Percentiles rank a stretch among this genome's conserved stretches.
Evolutionary conservation across 1,284 basidiomycete species (phyloP).

Genomic region (Cystobasidium pallidum): DNA sequence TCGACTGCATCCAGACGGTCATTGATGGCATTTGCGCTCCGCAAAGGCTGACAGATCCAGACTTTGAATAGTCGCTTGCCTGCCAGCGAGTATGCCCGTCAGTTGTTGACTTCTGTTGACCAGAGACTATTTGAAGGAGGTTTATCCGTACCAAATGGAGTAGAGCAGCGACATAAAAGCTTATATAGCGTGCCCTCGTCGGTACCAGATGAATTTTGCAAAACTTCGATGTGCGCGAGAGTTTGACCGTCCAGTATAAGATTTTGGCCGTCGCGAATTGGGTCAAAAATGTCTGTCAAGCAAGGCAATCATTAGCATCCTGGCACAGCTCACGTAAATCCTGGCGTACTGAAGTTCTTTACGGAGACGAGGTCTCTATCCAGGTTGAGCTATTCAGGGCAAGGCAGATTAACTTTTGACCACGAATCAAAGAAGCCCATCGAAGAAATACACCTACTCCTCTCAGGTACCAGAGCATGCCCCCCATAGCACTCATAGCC

Average conservation of each 20-base stretch:
- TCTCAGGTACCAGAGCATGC: constrained; percentile 71
- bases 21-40: constrained; percentile 79
- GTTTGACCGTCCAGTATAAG: constrained; percentile 90
- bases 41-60: constrained; percentile 88
- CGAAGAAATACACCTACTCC: constrained; percentile 37
- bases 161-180: constrained; percentile 79
- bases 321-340: neutral
- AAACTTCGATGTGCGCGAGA: constrained; percentile 87
- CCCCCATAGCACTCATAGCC: constrained; percentile 81
- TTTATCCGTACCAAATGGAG: constrained; percentile 76
- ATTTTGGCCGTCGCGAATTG: constrained; percentile 80
- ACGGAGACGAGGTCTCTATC: constrained; percentile 89
- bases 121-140: neutral
- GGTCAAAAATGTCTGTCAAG: constrained; percentile 74
- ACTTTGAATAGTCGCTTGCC: constrained; percentile 90
- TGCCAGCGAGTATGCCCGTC: constrained; percentile 53
- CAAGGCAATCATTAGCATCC: neutral
- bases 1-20: constrained; percentile 87
- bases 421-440: neutral
- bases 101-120: constrained; percentile 2
- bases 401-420: constrained; percentile 72
- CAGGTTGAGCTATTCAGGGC: constrained; percentile 82
- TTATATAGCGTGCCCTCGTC: constrained; percentile 84
- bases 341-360: constrained; percentile 74
- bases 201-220: constrained; percentile 87